A percentile compares a stretch with the other conserved stretches of the same genome.
Evolutionary conservation across 352 stramenopile genomes (phyloP).

Genomic region (Phytophthora chlamydospora): DNA sequence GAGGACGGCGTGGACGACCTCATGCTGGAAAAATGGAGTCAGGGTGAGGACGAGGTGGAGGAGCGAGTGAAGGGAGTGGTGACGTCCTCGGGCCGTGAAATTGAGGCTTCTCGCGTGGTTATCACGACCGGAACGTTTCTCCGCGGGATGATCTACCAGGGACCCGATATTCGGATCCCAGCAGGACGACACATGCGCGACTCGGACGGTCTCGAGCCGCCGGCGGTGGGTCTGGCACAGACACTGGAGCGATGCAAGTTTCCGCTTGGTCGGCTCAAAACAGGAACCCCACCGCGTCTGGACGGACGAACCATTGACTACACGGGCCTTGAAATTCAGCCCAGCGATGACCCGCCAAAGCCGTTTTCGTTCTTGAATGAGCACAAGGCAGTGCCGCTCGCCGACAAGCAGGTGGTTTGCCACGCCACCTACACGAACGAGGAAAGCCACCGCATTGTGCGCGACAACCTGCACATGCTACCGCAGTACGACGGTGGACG

Average conservation of each 20-base stretch:
- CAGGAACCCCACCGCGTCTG: conserved; percentile 96
- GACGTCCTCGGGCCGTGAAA: conserved; percentile 57
- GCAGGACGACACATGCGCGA: conserved; percentile 93
- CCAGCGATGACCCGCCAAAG: conserved; percentile 89
- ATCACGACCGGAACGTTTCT: conserved; percentile 99
- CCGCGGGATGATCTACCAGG: conserved; percentile 96
- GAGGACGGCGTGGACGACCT: conserved; percentile 97
- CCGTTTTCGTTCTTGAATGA: conserved; percentile 97
- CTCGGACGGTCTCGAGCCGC: conserved; percentile 91
- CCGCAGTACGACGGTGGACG: conserved; percentile 91
- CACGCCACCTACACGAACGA: conserved; percentile 97
- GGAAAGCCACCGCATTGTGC: conserved; percentile 94
- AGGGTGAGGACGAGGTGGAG: conserved; percentile 30
- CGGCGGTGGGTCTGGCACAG: conserved; percentile 93
- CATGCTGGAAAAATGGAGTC: conserved; percentile 57
- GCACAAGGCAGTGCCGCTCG: conserved; percentile 56
- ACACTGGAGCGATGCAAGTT: conserved; percentile 95
- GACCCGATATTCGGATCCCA: conserved; percentile 89
- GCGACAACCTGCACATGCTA: conserved; percentile 94
- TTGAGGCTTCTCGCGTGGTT: conserved; percentile 80
- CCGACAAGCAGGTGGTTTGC: conserved; percentile 90
- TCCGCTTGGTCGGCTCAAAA: conserved; percentile 95
- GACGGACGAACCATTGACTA: conserved; percentile 97
- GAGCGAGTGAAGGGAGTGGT: conserved; percentile 72
- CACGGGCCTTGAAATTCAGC: conserved; percentile 90